Evolutionary conservation across 257 asterid genomes (phyloP).

Genomic region (Jacaranda copaia): DNA sequence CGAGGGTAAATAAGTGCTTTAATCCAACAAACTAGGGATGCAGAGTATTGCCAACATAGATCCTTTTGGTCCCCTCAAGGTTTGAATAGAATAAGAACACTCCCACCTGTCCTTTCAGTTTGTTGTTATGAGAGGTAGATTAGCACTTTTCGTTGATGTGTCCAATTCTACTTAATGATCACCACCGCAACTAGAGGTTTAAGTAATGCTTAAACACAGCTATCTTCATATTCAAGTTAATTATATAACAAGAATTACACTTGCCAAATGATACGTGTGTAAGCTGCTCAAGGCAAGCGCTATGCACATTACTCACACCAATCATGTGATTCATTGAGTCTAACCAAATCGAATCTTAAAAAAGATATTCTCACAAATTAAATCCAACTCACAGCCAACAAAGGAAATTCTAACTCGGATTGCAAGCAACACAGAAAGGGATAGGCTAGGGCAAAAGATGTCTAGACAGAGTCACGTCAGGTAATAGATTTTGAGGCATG

Average conservation of each 20-base stretch:
- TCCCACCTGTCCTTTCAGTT: constrained; percentile 40
- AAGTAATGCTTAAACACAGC: not conserved
- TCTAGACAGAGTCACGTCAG: not conserved
- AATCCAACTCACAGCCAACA: too few species aligned
- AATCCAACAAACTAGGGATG: constrained; percentile 31
- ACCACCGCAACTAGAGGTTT: not conserved
- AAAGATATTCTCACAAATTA: too few species aligned
- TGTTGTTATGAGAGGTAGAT: constrained; percentile 7
- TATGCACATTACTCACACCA: too few species aligned
- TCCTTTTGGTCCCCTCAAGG: constrained; percentile 41
- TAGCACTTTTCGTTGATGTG: constrained; percentile 10
- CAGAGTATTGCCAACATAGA: constrained; percentile 24
- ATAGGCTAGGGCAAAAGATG: too few species aligned
- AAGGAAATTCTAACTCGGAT: too few species aligned
- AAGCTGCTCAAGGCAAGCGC: too few species aligned
- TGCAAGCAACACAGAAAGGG: too few species aligned
- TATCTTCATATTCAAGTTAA: not conserved
- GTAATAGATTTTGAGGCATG: not conserved
- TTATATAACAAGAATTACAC: not conserved
- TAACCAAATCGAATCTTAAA: too few species aligned
- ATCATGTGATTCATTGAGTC: too few species aligned
- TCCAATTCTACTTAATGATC: not conserved
- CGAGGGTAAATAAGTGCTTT: constrained; percentile 24
- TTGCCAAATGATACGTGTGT: too few species aligned
- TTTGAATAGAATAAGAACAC: constrained; percentile 18